These are phyloP conservation scores for Termitomyces sp. DNA, from an alignment of 768 basidiomycete species.

Conservation along the genomic window DNA sequence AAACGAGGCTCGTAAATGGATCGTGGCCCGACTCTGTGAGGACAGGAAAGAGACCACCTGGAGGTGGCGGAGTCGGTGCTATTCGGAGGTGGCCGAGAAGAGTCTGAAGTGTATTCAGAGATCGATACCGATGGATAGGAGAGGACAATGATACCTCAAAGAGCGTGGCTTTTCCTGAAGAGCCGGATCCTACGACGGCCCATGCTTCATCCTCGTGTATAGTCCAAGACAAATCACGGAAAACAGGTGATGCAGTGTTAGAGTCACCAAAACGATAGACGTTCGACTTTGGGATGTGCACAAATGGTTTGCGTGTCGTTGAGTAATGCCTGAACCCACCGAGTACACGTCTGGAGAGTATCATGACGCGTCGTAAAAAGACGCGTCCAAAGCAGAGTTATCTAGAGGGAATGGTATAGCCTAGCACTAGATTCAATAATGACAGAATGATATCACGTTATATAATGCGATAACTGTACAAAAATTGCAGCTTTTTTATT, in stretches of 20 bases:
- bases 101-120: slow-evolving; percentile 33
- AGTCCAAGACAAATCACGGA: slow-evolving; percentile 54
- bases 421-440: background rate
- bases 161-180: slow-evolving; percentile 55
- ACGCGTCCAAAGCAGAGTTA: background rate
- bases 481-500: background rate
- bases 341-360: background rate
- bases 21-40: slow-evolving; percentile 36
- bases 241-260: slow-evolving; percentile 39
- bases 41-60: slow-evolving; percentile 76
- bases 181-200: slow-evolving; percentile 68
- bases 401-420: background rate
- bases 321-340: slow-evolving; percentile 3
- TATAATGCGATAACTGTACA: background rate
- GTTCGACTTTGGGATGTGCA: slow-evolving; percentile 43
- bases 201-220: slow-evolving; percentile 61
- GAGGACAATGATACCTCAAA: slow-evolving; percentile 49
- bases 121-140: background rate
- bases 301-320: slow-evolving; percentile 7
- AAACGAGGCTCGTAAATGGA: slow-evolving; percentile 42
- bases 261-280: slow-evolving; percentile 59
- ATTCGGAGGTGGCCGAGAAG: slow-evolving; percentile 71
- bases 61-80: slow-evolving; percentile 52
- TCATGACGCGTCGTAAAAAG: background rate
- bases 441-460: background rate